Percentiles rank a stretch among this genome's conserved stretches.
phyloP scores from a whole-genome alignment of 306 rosid genomes.

The Fragaria ananassa region DNA sequence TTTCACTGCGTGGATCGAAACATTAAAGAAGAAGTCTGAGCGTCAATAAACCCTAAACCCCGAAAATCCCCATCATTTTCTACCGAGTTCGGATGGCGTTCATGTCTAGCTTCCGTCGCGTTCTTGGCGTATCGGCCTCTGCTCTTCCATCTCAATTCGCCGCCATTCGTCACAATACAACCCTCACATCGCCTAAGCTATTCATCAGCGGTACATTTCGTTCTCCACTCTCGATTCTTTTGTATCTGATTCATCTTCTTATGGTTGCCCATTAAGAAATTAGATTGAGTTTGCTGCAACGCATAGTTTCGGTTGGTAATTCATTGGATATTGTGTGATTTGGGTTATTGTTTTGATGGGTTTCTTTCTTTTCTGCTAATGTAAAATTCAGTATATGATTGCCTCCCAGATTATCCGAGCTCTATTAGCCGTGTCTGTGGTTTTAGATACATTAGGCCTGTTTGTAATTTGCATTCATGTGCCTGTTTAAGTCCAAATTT shows the following conservation, averaged over 20 bases:
- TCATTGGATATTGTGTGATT: background rate
- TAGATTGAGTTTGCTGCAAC: background rate
- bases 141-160: conserved; percentile 36
- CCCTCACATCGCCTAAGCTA: conserved; percentile 78
- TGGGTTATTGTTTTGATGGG: background rate
- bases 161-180: conserved; percentile 53
- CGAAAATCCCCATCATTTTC: background rate
- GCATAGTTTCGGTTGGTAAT: background rate
- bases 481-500: background rate
- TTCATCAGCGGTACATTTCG: conserved; percentile 58
- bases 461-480: background rate
- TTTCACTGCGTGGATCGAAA: too few species aligned
- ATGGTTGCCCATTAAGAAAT: background rate
- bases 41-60: conserved; percentile 10
- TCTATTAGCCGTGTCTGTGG: background rate
- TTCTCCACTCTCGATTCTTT: background rate
- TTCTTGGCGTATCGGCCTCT: conserved; percentile 38
- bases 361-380: background rate
- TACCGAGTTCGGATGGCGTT: conserved; percentile 46
- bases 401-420: too few species aligned
- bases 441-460: background rate
- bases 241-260: background rate
- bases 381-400: background rate
- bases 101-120: conserved; percentile 39
- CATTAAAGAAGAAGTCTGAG: too few species aligned